A percentile compares a stretch with the other conserved stretches of the same genome.
Evolutionary conservation across 176 grass and related monocot species (phyloP).

Genomic region (Oryza glumipatula): DNA sequence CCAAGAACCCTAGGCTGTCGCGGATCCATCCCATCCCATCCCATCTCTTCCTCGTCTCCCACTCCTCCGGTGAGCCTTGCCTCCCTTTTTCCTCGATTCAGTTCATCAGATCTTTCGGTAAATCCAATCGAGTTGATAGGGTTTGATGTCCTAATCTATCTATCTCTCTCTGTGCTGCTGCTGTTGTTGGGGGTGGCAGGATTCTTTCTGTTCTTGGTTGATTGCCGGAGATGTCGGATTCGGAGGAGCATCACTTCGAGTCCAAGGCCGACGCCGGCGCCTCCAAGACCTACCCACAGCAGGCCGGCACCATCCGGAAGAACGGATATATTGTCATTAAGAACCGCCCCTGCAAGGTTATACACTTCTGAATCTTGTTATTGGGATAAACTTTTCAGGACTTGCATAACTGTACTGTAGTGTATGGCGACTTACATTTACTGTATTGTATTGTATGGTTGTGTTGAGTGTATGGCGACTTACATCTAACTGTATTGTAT

Average conservation of each 20-base stretch:
- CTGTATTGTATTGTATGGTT: not conserved
- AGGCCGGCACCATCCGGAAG: conserved; percentile 60
- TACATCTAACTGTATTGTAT: not conserved
- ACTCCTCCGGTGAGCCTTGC: conserved; percentile 6
- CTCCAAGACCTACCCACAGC: conserved; percentile 63
- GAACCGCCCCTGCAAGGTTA: conserved; percentile 53
- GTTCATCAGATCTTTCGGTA: not conserved
- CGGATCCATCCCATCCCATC: not conserved
- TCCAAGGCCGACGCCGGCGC: conserved; percentile 62
- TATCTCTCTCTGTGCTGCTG: not conserved
- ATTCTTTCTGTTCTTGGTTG: not conserved
- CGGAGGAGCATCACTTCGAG: conserved; percentile 57
- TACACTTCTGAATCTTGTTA: not conserved
- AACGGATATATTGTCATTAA: conserved; percentile 57
- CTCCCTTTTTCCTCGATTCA: not conserved
- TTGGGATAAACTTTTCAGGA: not conserved
- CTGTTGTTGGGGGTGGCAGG: not conserved
- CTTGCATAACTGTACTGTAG: not conserved
- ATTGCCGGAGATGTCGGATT: conserved; percentile 53
- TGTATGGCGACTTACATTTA: not conserved
- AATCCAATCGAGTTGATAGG: not conserved
- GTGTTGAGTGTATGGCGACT: not conserved
- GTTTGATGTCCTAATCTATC: not conserved
- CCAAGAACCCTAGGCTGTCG: conserved; percentile 21
- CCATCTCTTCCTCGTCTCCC: not conserved